These are phyloP conservation scores for Salix suchowensis DNA, from an alignment of 345 rosid species.

Conservation along the genomic window DNA sequence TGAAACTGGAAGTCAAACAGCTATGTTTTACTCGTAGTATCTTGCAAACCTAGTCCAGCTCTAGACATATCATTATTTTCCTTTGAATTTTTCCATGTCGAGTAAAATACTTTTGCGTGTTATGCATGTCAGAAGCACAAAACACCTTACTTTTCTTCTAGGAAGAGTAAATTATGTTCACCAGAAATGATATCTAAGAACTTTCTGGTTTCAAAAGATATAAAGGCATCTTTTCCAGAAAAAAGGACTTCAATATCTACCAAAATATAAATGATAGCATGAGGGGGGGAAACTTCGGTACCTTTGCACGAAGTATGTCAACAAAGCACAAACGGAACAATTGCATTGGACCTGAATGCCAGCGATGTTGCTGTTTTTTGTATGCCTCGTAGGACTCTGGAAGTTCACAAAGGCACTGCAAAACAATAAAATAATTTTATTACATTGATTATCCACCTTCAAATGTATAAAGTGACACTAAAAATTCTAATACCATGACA, in stretches of 20 bases:
- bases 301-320: conserved; percentile 67
- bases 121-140: background rate
- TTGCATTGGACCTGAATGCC: conserved; percentile 99
- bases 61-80: background rate
- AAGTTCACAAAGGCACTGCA: conserved; percentile 88
- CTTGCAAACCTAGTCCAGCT: background rate
- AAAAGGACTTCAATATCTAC: too few species aligned
- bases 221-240: background rate
- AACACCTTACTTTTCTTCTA: background rate
- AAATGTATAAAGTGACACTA: background rate
- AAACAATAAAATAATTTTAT: background rate
- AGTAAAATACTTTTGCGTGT: background rate
- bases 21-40: background rate
- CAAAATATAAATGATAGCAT: too few species aligned
- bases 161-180: background rate
- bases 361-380: conserved; percentile 89
- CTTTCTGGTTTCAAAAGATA: background rate
- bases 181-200: background rate
- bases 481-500: background rate
- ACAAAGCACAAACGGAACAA: conserved; percentile 72
- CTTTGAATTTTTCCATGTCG: background rate
- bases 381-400: conserved; percentile 96
- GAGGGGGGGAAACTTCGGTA: conserved; percentile 4
- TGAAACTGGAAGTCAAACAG: background rate
- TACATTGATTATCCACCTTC: background rate